These are phyloP conservation scores for Diaporthe australafricana DNA, from an alignment of 2,329 filamentous ascomycete genomes.

Conservation along the genomic window DNA sequence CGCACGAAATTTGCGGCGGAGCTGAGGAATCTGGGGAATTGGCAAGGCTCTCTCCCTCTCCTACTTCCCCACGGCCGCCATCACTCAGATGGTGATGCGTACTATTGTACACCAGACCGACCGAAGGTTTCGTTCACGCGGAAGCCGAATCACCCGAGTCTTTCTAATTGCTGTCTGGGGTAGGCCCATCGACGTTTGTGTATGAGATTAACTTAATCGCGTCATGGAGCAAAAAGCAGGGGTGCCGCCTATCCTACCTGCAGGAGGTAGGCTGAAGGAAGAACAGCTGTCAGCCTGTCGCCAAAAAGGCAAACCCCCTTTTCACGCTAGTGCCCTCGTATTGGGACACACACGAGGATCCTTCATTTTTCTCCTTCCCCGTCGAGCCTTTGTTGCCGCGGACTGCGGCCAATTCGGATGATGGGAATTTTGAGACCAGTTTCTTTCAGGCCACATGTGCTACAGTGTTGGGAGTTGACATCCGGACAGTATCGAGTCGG, in stretches of 20 bases:
- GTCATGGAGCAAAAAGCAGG: neutral
- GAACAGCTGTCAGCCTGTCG: conserved; percentile 10
- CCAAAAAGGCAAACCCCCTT: conserved; percentile 14
- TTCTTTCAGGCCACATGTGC: neutral
- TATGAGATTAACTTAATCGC: conserved; percentile 5
- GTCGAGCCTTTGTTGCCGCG: conserved; percentile 10
- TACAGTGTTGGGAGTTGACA: neutral
- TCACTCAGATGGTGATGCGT: conserved; percentile 6
- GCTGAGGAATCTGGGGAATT: conserved; percentile 30
- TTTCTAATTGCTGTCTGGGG: neutral
- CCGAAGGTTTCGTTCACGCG: neutral
- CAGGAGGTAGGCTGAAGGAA: conserved; percentile 18
- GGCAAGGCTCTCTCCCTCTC: conserved; percentile 8
- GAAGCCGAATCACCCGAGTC: conserved; percentile 9
- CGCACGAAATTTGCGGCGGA: conserved; percentile 17
- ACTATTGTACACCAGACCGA: conserved; percentile 1
- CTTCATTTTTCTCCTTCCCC: neutral
- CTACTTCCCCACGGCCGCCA: neutral
- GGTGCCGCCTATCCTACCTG: conserved; percentile 2
- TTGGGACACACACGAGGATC: conserved; percentile 27
- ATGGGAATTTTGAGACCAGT: neutral
- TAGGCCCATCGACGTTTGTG: neutral
- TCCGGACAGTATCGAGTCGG: neutral
- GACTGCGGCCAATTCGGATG: conserved; percentile 12
- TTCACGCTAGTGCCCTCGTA: conserved; percentile 37